Percentiles rank a stretch among this genome's conserved stretches.
phyloP scores from a whole-genome alignment of 2,329 filamentous ascomycete genomes.

The Scortechinia acanthostroma region DNA sequence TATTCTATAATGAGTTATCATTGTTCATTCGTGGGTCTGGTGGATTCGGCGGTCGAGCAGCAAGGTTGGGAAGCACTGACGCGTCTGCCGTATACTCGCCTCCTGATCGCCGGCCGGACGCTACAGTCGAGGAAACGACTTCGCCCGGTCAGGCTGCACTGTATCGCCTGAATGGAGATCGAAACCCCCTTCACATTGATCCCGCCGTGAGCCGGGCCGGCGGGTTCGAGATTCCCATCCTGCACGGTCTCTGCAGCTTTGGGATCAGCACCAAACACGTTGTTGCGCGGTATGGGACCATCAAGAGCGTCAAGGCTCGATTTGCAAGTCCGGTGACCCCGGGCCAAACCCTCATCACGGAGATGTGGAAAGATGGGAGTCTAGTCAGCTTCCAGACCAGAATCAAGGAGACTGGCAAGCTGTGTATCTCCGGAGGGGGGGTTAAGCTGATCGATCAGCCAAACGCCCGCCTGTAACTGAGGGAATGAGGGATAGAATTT shows the following conservation, averaged over 20 bases:
- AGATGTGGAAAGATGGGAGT: conserved; percentile 80
- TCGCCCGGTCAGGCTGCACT: conserved; percentile 85
- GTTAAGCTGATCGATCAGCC: too few relatives aligned
- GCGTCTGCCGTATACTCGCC: conserved; percentile 73
- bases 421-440: too few relatives aligned
- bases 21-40: conserved; percentile 86
- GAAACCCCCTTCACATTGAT: conserved; percentile 82
- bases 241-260: conserved; percentile 95
- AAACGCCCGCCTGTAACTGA: too few relatives aligned
- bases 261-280: conserved; percentile 88
- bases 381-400: conserved; percentile 78
- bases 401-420: conserved; percentile 88
- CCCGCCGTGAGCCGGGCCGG: conserved; percentile 89
- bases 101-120: conserved; percentile 71
- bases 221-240: conserved; percentile 87
- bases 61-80: conserved; percentile 76
- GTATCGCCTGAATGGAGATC: conserved; percentile 85
- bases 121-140: conserved; percentile 77
- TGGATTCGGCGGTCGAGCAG: conserved; percentile 74
- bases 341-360: conserved; percentile 81
- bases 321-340: conserved; percentile 82
- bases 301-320: conserved; percentile 86
- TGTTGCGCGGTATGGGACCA: conserved; percentile 73
- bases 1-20: conserved; percentile 96
- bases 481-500: too few relatives aligned